A percentile compares a stretch with the other conserved stretches of the same genome.
phyloP scores from a whole-genome alignment of 2,329 filamentous ascomycete genomes.

The Colletotrichum lupini region DNA sequence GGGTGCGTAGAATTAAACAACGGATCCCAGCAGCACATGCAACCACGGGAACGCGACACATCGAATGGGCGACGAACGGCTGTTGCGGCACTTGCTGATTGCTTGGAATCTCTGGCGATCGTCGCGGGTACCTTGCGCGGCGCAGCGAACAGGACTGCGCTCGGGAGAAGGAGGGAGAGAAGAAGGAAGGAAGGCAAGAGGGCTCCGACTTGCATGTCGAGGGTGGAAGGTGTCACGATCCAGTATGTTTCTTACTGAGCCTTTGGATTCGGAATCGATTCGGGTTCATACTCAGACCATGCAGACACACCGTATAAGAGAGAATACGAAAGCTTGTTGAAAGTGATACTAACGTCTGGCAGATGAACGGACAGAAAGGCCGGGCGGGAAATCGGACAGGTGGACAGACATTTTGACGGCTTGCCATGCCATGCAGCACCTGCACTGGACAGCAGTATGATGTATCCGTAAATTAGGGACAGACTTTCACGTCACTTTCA shows the following conservation, averaged over 20 bases:
- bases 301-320: background rate
- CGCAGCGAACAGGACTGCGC: background rate
- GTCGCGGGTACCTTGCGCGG: constrained; percentile 22
- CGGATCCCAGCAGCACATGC: constrained; percentile 27
- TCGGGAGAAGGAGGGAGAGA: background rate
- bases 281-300: no score
- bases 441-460: no score
- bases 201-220: no score
- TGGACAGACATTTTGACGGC: background rate
- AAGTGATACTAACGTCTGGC: background rate
- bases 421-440: background rate
- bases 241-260: background rate
- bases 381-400: background rate
- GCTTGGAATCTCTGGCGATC: constrained; percentile 24
- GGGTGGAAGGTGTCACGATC: background rate
- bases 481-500: background rate
- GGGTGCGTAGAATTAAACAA: constrained; percentile 16
- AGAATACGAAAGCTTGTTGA: background rate
- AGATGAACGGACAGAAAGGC: background rate
- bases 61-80: constrained; percentile 30
- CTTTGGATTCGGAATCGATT: background rate
- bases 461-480: background rate
- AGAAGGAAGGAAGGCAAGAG: background rate
- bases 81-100: constrained; percentile 31
- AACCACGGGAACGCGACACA: constrained; percentile 30